phyloP scores from a whole-genome alignment of 805 yeast species.

The Starmerella powellii region DNA sequence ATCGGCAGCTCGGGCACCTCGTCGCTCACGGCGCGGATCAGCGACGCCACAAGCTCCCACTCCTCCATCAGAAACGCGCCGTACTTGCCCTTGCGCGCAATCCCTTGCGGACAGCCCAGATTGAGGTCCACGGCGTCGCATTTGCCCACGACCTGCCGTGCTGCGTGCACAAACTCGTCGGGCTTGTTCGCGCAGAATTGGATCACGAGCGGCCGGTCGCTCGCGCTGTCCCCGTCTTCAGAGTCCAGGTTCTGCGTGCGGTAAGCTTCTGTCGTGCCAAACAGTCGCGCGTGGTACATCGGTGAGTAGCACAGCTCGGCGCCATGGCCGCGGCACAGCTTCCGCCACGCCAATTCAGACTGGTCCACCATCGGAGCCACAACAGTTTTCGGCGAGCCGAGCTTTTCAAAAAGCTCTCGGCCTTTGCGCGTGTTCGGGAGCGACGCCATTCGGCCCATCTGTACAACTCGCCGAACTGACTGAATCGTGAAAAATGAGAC shows the following conservation, averaged over 20 bases:
- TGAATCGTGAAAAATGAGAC: conserved; percentile 1
- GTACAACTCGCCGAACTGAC: background rate
- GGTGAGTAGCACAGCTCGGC: conserved; percentile 94
- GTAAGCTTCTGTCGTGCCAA: conserved; percentile 74
- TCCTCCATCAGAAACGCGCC: conserved; percentile 97
- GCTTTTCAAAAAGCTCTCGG: conserved; percentile 51
- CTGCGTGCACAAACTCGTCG: conserved; percentile 68
- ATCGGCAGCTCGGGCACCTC: conserved; percentile 67
- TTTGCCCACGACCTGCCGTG: conserved; percentile 59
- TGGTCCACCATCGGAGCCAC: conserved; percentile 99
- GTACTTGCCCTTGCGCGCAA: conserved; percentile 86
- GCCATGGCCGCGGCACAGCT: conserved; percentile 73
- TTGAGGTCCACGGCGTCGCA: conserved; percentile 96
- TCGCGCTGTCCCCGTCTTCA: conserved; percentile 54
- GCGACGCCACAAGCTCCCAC: conserved; percentile 66
- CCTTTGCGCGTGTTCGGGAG: conserved; percentile 34
- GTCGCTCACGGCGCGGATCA: conserved; percentile 62
- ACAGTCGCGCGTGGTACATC: conserved; percentile 86
- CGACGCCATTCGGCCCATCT: conserved; percentile 14
- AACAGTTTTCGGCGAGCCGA: conserved; percentile 68
- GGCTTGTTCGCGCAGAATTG: conserved; percentile 98
- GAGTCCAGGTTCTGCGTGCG: conserved; percentile 53
- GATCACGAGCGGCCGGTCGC: conserved; percentile 78
- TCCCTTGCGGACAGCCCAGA: conserved; percentile 96
- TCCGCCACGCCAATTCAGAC: conserved; percentile 90